Percentiles rank a stretch among this genome's conserved stretches.
phyloP scores from a whole-genome alignment of 2,329 filamentous ascomycete genomes.

The Penicillium sp. region DNA sequence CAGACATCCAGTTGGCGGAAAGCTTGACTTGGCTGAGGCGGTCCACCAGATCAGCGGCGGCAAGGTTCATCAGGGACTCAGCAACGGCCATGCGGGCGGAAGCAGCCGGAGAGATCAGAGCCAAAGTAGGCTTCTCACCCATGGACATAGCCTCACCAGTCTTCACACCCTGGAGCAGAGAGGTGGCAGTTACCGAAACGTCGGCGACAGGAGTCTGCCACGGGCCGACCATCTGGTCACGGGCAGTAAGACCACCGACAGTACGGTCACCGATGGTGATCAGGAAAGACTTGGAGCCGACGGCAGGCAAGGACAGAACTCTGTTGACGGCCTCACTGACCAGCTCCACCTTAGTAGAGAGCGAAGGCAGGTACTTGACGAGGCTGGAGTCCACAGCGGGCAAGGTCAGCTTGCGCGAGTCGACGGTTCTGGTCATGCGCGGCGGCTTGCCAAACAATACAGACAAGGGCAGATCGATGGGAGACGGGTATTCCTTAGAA shows the following conservation, averaged over 20 bases:
- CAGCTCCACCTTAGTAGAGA: slow-evolving; percentile 49
- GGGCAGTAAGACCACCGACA: slow-evolving; percentile 82
- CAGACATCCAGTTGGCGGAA: slow-evolving; percentile 98
- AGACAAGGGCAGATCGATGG: slow-evolving; percentile 87
- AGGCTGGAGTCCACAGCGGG: slow-evolving; percentile 75
- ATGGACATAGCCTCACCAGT: slow-evolving; percentile 97
- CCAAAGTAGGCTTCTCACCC: slow-evolving; percentile 87
- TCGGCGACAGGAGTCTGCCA: slow-evolving; percentile 96
- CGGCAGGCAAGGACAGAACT: slow-evolving; percentile 81
- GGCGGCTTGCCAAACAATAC: slow-evolving; percentile 84
- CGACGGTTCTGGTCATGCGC: slow-evolving; percentile 74
- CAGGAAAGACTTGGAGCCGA: slow-evolving; percentile 95
- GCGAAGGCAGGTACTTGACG: slow-evolving; percentile 63
- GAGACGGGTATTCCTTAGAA: slow-evolving; percentile 69
- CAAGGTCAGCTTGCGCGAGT: slow-evolving; percentile 67
- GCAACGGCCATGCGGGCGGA: slow-evolving; percentile 96
- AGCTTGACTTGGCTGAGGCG: slow-evolving; percentile 78
- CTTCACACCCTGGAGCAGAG: slow-evolving; percentile 69
- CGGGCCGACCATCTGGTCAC: slow-evolving; percentile 94
- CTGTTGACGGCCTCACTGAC: slow-evolving; percentile 73
- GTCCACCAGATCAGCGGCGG: slow-evolving; percentile 72
- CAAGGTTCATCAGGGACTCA: slow-evolving; percentile 90
- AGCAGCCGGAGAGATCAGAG: slow-evolving; percentile 83
- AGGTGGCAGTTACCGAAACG: slow-evolving; percentile 86
- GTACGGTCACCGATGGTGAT: slow-evolving; percentile 95